Conservation (phyloP, 2,329 filamentous ascomycete genomes). For the Claviceps sp. region DNA sequence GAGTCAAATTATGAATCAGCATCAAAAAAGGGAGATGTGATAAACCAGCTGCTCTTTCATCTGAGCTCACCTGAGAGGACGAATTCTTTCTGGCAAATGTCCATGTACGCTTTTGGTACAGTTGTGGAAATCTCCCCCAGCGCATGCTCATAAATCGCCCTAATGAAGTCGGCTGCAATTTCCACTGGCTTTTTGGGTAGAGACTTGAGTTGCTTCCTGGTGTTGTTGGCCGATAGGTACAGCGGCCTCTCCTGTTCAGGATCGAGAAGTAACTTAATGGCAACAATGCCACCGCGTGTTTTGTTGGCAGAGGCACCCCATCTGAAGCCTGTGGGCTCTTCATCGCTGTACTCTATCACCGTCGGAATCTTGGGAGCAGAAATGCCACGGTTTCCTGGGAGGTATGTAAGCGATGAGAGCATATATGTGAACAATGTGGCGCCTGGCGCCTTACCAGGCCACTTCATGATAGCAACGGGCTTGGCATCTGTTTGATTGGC, state of each 20-base stretch:
- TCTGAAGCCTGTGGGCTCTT: constrained; percentile 30
- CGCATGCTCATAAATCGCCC: constrained; percentile 15
- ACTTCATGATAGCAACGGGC: constrained; percentile 18
- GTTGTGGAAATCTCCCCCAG: constrained; percentile 22
- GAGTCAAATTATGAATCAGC: background rate
- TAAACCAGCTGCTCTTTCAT: constrained; percentile 4
- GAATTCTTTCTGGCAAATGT: constrained; percentile 17
- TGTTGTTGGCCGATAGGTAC: constrained; percentile 4
- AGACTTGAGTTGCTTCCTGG: background rate
- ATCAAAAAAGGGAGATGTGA: background rate
- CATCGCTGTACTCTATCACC: constrained; percentile 6
- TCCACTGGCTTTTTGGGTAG: constrained; percentile 9
- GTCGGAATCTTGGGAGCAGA: constrained; percentile 22
- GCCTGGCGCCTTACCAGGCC: constrained; percentile 11
- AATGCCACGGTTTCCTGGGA: constrained; percentile 21
- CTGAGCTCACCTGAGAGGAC: constrained; percentile 26
- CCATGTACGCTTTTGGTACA: constrained; percentile 7
- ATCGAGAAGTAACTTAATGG: constrained; percentile 11
- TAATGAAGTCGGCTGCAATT: constrained; percentile 9
- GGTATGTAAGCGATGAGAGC: constrained; percentile 30
- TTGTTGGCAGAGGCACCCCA: constrained; percentile 3
- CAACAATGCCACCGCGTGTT: constrained; percentile 5
- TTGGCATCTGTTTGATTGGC: constrained; percentile 9
- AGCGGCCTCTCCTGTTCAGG: constrained; percentile 6
- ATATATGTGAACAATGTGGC: constrained; percentile 12